Percentiles rank a stretch among this genome's conserved stretches.
These are phyloP conservation scores for Corinectria fuckeliana DNA, from an alignment of 2,329 filamentous ascomycete species.

Conservation along the genomic window DNA sequence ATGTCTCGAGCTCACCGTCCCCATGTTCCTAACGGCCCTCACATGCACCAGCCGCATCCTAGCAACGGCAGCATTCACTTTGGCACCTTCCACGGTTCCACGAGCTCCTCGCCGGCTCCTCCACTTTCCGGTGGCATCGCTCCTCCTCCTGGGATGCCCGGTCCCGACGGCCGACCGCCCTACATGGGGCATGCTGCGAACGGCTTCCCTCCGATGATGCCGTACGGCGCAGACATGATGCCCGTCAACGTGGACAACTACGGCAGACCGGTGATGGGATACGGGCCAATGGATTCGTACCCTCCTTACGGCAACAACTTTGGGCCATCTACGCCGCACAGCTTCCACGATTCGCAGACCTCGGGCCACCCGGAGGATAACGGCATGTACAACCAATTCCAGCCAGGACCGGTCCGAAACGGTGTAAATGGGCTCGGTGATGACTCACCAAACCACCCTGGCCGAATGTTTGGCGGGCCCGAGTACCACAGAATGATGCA, in stretches of 20 bases:
- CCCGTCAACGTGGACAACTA: conserved; percentile 47
- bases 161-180: conserved; percentile 43
- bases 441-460: conserved; percentile 40
- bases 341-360: conserved; percentile 67
- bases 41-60: conserved; percentile 58
- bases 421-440: conserved; percentile 41
- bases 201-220: conserved; percentile 48
- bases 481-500: conserved; percentile 45
- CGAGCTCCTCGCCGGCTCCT: conserved; percentile 63
- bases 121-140: conserved; percentile 56
- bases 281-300: conserved; percentile 45
- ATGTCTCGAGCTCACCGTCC: conserved; percentile 41
- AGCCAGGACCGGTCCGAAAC: conserved; percentile 49
- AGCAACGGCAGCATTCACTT: conserved; percentile 65
- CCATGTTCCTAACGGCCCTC: conserved; percentile 43
- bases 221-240: conserved; percentile 45
- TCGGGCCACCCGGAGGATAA: conserved; percentile 57
- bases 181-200: conserved; percentile 43
- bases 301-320: conserved; percentile 48
- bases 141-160: conserved; percentile 55
- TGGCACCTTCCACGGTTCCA: conserved; percentile 60
- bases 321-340: conserved; percentile 64
- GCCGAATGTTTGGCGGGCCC: conserved; percentile 40
- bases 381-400: conserved; percentile 49
- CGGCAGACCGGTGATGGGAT: conserved; percentile 46